Base-by-base conservation (phyloP, 2,329 filamentous ascomycete species). In the Sordariomycetes sp. region DNA sequence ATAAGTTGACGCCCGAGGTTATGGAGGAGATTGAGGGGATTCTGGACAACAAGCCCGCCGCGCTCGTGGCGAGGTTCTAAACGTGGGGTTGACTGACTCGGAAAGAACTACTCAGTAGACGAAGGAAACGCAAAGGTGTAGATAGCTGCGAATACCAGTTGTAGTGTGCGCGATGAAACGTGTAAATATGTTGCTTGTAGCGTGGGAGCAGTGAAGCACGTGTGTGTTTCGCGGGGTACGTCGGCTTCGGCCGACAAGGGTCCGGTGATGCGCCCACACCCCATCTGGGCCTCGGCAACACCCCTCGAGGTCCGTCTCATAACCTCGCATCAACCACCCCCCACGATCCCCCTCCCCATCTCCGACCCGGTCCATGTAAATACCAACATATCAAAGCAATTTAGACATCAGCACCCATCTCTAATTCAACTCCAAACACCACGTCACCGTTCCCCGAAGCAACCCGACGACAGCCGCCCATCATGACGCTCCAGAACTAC, bases 1-100 rank as follows among this genome's bases (percentile, higher is more conserved):
- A 80, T 57, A 78, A 78, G 69, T 66, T 85, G 64, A 85, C 80
- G 5, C 75, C 75, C 0, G 80, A 81, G 65, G 72, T 85, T 55
- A 65, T 85, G 69, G 69, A 70, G 13, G 76, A 82, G 72, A 84
- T 85, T 65, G 81, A 85, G 60, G 70, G 71, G 45, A 74, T 83
- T 55, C 65, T 84, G 55, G 72, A 74, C 61, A 85, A 84, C 66
- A 83, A 81, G 71, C 80, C 80, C 2, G 72, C 74, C 58, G 70
- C 62, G 63, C 62, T 57, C 51, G 39, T 36, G n/a, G 50, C 48
- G 7, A 52, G 55, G 55, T 56, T 52, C 52, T 56, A 56, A 24
- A 25, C 3, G 12, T 17, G 39, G 39, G 39, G 36, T 3, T 13
- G 17, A 15, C 39, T 17, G 39, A 7, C 15, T 17, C n/a, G 39